Percentiles rank a stretch among this genome's conserved stretches.
phyloP scores from a whole-genome alignment of 192 early-diverging fungal species.

The Backusella circina region DNA sequence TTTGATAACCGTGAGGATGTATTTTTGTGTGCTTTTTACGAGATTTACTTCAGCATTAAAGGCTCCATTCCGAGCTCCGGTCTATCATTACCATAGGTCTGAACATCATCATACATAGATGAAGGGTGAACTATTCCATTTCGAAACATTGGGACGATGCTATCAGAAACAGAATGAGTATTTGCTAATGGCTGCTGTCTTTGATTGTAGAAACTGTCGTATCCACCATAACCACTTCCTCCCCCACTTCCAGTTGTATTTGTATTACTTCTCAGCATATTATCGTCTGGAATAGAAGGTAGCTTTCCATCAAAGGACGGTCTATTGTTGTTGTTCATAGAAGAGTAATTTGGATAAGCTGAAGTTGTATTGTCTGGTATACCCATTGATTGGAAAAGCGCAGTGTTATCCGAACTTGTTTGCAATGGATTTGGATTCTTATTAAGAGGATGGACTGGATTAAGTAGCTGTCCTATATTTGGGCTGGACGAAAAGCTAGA shows the following conservation, averaged over 20 bases:
- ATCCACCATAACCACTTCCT: neutral
- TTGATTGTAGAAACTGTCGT: neutral
- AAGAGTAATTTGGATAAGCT: neutral
- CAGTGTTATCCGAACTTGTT: neutral
- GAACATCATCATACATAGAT: constrained; percentile 8
- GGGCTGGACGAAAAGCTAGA: constrained; percentile 18
- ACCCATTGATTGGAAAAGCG: constrained; percentile 8
- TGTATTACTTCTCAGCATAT: neutral
- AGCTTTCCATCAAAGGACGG: neutral
- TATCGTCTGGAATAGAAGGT: constrained; percentile 4
- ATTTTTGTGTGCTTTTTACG: neutral
- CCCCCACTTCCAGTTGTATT: constrained; percentile 4
- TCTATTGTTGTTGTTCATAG: neutral
- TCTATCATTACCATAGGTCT: neutral
- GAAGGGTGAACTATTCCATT: constrained; percentile 12
- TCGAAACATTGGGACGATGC: constrained; percentile 4
- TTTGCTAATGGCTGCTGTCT: neutral
- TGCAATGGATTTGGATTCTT: neutral
- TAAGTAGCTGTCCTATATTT: constrained; percentile 26
- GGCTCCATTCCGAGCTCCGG: constrained; percentile 7
- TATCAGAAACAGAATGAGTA: constrained; percentile 2
- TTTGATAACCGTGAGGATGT: neutral
- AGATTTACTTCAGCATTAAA: constrained; percentile 9
- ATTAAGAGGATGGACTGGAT: constrained; percentile 26
- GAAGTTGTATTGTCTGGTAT: neutral